phyloP scores from a whole-genome alignment of 2,329 filamentous ascomycete species.

The Pezicula neosporulosa region DNA sequence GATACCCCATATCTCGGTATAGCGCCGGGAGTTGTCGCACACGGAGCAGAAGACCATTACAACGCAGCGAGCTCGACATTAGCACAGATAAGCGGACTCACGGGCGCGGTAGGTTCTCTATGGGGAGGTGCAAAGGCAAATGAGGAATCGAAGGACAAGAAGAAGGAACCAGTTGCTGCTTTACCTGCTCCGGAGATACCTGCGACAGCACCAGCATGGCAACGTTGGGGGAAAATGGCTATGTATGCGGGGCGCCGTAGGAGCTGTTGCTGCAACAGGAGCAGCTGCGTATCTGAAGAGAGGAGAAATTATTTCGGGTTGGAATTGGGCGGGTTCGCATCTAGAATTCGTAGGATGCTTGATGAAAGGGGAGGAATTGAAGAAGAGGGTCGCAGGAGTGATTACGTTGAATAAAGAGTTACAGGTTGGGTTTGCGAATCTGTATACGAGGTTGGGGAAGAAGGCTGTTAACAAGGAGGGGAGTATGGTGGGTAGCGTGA shows the following conservation, averaged over 20 bases:
- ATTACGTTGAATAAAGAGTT: conserved; percentile 61
- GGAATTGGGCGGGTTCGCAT: conserved; percentile 82
- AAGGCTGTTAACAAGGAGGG: conserved; percentile 54
- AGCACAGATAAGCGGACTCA: conserved; percentile 60
- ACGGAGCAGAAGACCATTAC: conserved; percentile 84
- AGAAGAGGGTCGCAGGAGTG: conserved; percentile 67
- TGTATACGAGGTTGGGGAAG: conserved; percentile 81
- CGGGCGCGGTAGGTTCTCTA: conserved; percentile 64
- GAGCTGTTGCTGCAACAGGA: conserved; percentile 75
- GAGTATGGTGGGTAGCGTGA: conserved; percentile 52
- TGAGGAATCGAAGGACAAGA: conserved; percentile 21
- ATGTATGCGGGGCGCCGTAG: conserved; percentile 80
- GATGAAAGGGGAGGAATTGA: conserved; percentile 77
- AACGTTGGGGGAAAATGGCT: conserved; percentile 79
- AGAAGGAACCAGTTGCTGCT: conserved; percentile 32
- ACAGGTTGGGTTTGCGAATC: conserved; percentile 74
- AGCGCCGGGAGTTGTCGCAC: conserved; percentile 76
- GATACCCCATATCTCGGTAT: conserved; percentile 91
- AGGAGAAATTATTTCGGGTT: conserved; percentile 73
- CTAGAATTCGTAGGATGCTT: conserved; percentile 92
- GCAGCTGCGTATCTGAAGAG: conserved; percentile 84
- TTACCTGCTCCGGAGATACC: conserved; percentile 38
- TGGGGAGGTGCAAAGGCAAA: conserved; percentile 31
- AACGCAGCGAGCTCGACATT: conserved; percentile 69
- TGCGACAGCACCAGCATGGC: conserved; percentile 53